Base-by-base conservation (phyloP, 495 filamentous ascomycete species). In the Cercophora scortea region DNA sequence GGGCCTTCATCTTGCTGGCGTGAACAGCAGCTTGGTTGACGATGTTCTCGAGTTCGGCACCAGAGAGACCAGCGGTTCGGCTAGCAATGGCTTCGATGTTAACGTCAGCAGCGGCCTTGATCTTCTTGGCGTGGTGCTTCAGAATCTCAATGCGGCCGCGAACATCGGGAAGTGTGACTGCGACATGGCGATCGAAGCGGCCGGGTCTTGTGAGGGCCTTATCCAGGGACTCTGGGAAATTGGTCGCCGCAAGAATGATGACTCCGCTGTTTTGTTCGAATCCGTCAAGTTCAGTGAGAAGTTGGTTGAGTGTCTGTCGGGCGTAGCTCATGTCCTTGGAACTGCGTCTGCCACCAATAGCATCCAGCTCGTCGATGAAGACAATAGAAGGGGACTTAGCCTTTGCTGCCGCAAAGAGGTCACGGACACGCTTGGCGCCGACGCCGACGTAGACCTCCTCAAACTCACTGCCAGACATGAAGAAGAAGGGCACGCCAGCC, bases 391-490 rank as follows among this genome's bases (percentile, higher is more conserved):
- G 93, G 3, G 92, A 81, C 68, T 97, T 98, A 25, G 77, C 71
- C 59, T 92, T 90, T 45, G 93, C 93, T 44, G 86, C 82, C 45
- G 72, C 74, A 72, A 98, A 98, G n/a, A 98, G 80, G 51, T 98
- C 93, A 43, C 93, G 89, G 42, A 98, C 93, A 63, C 93, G 89
- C 75, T 97, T 97, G 45, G 93, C 93, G 60, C 93, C 93, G 49
- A 98, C 94, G 60, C 93, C 93, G 19, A 98, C 94, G 61, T 96
- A 98, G 40, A 98, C 87, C 67, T 98, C 93, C 62, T 98, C 93
- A 63, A 98, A 98, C 67, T 98, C 94, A 51, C 87, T 91, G 32
- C 93, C 93, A 58, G 94, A 97, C 92, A 98, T 96, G 78, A 93
- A 97, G 79, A 96, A 98, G 79, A 96, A 97, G 1, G 93, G 93